Conservation (phyloP, 306 rosid genomes). For the Casuarina glauca region DNA sequence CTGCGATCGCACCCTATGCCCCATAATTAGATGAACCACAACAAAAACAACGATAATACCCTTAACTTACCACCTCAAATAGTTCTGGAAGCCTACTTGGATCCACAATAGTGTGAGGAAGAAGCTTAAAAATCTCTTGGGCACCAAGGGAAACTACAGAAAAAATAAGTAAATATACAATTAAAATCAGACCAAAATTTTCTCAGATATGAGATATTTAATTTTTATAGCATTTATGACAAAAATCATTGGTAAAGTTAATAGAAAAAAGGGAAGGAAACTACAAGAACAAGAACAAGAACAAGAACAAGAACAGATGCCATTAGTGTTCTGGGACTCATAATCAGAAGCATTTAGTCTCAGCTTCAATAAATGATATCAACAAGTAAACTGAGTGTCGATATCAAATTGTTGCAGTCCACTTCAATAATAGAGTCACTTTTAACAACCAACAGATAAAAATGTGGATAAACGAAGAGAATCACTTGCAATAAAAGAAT, state of each 20-base stretch:
- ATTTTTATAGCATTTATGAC: background rate
- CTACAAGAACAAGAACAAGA: background rate
- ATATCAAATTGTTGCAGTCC: slow-evolving; percentile 15
- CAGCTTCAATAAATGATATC: slow-evolving; percentile 2
- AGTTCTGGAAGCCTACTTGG: slow-evolving; percentile 63
- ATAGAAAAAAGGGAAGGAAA: slow-evolving; percentile 4
- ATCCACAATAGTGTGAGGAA: slow-evolving; percentile 85
- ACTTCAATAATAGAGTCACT: background rate
- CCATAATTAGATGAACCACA: slow-evolving; percentile 4
- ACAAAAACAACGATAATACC: background rate
- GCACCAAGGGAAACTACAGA: slow-evolving; percentile 84
- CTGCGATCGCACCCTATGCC: slow-evolving; percentile 18
- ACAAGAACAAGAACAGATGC: background rate
- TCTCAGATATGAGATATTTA: background rate
- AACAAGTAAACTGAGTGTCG: background rate
- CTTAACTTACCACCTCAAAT: slow-evolving; percentile 47
- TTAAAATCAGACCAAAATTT: background rate
- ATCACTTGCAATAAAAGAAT: background rate
- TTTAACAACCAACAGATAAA: slow-evolving; percentile 8
- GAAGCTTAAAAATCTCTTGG: slow-evolving; percentile 87
- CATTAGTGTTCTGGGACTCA: background rate
- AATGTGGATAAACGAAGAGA: slow-evolving; percentile 9
- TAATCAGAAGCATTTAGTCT: background rate
- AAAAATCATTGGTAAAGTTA: slow-evolving; percentile 6
- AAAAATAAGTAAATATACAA: slow-evolving; percentile 11